These are phyloP conservation scores for Abelmoschus esculentus DNA, from an alignment of 345 rosid species.

Conservation along the genomic window DNA sequence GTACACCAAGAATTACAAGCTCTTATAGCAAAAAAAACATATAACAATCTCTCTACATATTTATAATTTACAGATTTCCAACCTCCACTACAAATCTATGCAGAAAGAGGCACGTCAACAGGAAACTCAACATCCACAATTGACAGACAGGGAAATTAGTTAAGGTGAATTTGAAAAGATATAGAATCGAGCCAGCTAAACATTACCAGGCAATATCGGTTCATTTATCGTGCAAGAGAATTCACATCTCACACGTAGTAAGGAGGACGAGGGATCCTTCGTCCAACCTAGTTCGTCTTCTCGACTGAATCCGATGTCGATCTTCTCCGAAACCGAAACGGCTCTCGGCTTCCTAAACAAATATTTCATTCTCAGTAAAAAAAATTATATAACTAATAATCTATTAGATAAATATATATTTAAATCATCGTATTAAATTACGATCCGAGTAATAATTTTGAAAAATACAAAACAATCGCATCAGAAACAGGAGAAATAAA, in stretches of 20 bases:
- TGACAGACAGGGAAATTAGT: too few relatives aligned
- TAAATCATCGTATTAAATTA: too few relatives aligned
- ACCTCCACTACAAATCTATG: not conserved
- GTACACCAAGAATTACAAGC: not conserved
- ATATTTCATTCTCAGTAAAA: conserved; percentile 1
- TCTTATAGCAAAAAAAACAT: not conserved
- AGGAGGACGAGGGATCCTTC: conserved; percentile 73
- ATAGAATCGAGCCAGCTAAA: too few relatives aligned
- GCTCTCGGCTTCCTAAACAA: conserved; percentile 56
- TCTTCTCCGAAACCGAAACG: conserved; percentile 65
- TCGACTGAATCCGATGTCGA: conserved; percentile 71
- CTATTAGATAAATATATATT: too few relatives aligned
- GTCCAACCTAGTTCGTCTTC: conserved; percentile 54
- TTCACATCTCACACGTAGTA: conserved; percentile 60
- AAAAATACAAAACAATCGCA: too few relatives aligned
- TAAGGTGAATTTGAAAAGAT: too few relatives aligned
- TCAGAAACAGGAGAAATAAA: too few relatives aligned
- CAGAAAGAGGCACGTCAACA: not conserved
- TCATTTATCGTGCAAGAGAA: too few relatives aligned
- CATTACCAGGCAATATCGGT: not conserved
- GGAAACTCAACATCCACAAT: not conserved
- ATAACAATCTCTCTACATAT: not conserved
- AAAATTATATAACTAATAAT: too few relatives aligned
- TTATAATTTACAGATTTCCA: not conserved
- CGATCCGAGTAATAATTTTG: too few relatives aligned